Conservation (phyloP, 768 basidiomycete species). For the Asterophora lycoperdoides region DNA sequence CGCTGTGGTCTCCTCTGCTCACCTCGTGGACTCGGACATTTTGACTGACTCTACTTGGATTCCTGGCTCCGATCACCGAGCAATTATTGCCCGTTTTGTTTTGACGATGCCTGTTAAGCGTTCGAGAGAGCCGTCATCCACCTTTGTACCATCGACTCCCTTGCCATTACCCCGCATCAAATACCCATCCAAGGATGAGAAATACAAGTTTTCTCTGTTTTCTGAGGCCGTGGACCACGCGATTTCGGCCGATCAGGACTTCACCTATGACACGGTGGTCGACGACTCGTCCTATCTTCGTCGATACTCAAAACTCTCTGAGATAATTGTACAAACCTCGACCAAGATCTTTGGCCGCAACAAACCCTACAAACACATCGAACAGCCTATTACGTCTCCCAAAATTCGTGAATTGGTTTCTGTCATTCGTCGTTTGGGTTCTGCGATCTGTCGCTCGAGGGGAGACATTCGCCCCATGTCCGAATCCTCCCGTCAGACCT, state of each 20-base stretch:
- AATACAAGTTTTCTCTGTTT: background rate
- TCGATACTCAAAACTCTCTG: background rate
- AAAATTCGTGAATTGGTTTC: background rate
- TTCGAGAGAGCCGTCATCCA: no score
- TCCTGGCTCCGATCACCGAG: constrained; percentile 5
- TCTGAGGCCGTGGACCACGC: background rate
- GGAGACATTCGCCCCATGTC: background rate
- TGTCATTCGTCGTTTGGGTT: background rate
- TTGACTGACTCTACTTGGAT: constrained; percentile 1
- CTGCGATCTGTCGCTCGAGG: background rate
- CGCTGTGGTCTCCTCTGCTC: constrained; percentile 10
- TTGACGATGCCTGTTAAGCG: no score
- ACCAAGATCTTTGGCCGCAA: background rate
- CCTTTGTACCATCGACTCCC: background rate
- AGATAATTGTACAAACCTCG: background rate
- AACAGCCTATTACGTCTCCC: background rate
- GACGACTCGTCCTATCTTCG: background rate
- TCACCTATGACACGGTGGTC: background rate
- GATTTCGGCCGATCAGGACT: background rate
- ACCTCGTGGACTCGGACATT: constrained; percentile 5
- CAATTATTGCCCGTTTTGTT: background rate
- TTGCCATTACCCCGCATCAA: constrained; percentile 3
- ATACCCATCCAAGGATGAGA: constrained; percentile 1
- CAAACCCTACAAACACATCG: background rate
- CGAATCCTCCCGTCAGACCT: background rate